Base-by-base conservation (phyloP, 1,284 basidiomycete genomes). In the Leccinum fuscescens region DNA sequence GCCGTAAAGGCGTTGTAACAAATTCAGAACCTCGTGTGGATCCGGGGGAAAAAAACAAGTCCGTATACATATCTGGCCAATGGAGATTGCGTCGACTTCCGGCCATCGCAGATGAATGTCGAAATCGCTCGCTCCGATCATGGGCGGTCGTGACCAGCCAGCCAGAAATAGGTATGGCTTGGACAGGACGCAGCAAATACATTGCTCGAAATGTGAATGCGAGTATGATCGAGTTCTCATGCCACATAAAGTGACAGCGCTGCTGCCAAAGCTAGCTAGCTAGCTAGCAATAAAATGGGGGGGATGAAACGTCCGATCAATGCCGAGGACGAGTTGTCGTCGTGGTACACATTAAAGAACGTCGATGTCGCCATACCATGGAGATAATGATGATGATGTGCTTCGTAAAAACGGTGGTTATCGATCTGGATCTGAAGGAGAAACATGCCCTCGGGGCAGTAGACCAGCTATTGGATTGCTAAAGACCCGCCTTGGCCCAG, bases 401-500 rank as follows among this genome's bases (percentile, higher is more conserved):
- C 46, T 46, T 65, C 57, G 33, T 69, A 59, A 57, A 58, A 17
- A 54, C 22, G 22, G 22, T 22, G 6, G 46, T 48, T 7, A 48
- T 48, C 46, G 12, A 48, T 48, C 46, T 22, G 46, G 46, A 48
- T 48, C 46, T 48, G 35, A 15, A 14, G 49, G 49, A 42, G 31
- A 14, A 20, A 24, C 15, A 20, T 20, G 15, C 53, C 31, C 44
- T 67, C 49, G 66, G 20, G 69, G 33, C 17, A 64, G 48, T 35
- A 60, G 55, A 17, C 33, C 42, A 52, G 58, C 48, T 55, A 71
- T 59, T 35, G 71, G 66, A n/a, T 55, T 51, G 42, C 71, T 72
- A 42, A 73, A 66, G 42, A 74, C 59, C 31, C 71, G 69, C 44
- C 60, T 64, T 58, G 62, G 57, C 2, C 58, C 5, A 15, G 63